Evolutionary conservation across 257 asterid genomes (phyloP), one percentile per base, ranked within the genome.

Genomic region (Solanum peruvianum): DNA sequence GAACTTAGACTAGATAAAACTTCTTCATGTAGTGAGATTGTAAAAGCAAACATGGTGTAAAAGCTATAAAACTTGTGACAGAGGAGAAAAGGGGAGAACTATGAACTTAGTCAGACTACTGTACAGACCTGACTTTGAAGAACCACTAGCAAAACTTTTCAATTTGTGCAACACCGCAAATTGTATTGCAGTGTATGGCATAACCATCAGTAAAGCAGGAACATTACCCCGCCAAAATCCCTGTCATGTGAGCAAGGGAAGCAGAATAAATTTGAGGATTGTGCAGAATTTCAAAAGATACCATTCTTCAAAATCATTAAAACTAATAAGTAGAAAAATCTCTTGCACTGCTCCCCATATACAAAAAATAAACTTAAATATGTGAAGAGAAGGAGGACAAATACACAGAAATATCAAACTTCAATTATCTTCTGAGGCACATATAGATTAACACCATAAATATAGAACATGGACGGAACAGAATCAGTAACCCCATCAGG

Each of bases 191-290:
- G 98, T 95, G 87, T 96, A 96, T 29, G 98, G 98, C 99, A 95
- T 94, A 88, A 94, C 98, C 99, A 96, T 96, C 87, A 96, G 95
- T 89, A 96, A 90, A 83, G 98, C 99, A 7, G 98, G 99, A 42
- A 96, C 98, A 56, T 96, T 96, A 72, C 99, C 99, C 89, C 99
- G 93, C 99, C 99, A 96, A 90, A 95, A 96, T 7, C 98, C 98
- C 99, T 97, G 90, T 72, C 70, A 88, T 14, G 72, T 69, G 88
- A 71, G 13, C 42, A 37, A 77, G 66, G 84, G 13, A 80, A 80
- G 47, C 42, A 58, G 76, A 58, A 44, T 58, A 80, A 83, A 47
- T 12, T 86, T 16, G 87, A 62, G 67, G 16, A 14, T 41, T 44
- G 64, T 29, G 64, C 27, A 47, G 35, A 49, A 45, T 47, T 29